Evolutionary conservation across 2,329 filamentous ascomycete species (phyloP).

Genomic region (Phyllosticta citriasiana): DNA sequence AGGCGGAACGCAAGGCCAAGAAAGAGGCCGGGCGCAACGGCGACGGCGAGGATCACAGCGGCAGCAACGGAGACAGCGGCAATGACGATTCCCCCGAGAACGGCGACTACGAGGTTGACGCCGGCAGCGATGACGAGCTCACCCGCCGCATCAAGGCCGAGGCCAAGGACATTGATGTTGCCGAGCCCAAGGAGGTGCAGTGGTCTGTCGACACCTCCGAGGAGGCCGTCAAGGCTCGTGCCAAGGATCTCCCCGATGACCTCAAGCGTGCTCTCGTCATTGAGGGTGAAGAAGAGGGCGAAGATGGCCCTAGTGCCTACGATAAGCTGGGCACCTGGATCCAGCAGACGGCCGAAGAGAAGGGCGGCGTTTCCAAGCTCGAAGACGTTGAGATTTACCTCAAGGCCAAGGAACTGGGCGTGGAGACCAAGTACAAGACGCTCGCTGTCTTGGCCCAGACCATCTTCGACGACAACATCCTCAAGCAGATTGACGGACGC

Average conservation of each 20-base stretch:
- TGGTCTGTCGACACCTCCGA: slow-evolving; percentile 97
- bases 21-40: slow-evolving; percentile 55
- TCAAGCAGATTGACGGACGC: slow-evolving; percentile 76
- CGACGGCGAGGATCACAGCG: slow-evolving; percentile 33
- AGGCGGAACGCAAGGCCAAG: slow-evolving; percentile 76
- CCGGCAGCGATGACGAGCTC: slow-evolving; percentile 84
- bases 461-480: slow-evolving; percentile 83
- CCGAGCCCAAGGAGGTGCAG: slow-evolving; percentile 69
- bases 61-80: slow-evolving; percentile 56
- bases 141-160: slow-evolving; percentile 62
- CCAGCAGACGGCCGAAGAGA: slow-evolving; percentile 58
- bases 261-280: slow-evolving; percentile 87
- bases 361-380: slow-evolving; percentile 65
- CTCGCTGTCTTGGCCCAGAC: slow-evolving; percentile 86
- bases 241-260: slow-evolving; percentile 84
- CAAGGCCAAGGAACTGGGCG: slow-evolving; percentile 93
- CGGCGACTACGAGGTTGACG: slow-evolving; percentile 56
- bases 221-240: slow-evolving; percentile 88
- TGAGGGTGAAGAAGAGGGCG: slow-evolving; percentile 66
- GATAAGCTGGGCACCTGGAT: slow-evolving; percentile 94
- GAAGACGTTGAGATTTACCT: slow-evolving; percentile 86
- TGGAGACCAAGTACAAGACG: slow-evolving; percentile 90
- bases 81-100: slow-evolving; percentile 56
- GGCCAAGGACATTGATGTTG: slow-evolving; percentile 62
- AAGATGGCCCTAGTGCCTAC: slow-evolving; percentile 70